Conservation (phyloP, 2,329 filamentous ascomycete species). For the Xenoacremonium recifei region DNA sequence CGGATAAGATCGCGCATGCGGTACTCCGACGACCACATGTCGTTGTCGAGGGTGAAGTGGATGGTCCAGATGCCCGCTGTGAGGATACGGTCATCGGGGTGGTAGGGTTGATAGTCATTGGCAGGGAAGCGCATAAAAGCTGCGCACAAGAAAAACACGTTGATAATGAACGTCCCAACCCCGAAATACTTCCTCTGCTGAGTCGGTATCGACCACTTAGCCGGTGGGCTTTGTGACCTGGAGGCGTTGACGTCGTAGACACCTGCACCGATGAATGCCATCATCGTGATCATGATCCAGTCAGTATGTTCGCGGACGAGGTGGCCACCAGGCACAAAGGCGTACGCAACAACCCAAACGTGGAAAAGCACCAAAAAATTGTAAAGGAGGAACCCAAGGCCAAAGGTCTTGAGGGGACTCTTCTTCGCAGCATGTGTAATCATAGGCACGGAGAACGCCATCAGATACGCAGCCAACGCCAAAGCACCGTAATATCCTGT, state of each 20-base stretch:
- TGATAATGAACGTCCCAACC: conserved; percentile 66
- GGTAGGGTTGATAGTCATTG: conserved; percentile 89
- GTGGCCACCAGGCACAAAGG: conserved; percentile 92
- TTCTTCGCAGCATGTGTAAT: conserved; percentile 75
- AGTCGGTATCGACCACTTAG: conserved; percentile 28
- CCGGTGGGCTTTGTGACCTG: conserved; percentile 40
- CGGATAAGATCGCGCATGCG: conserved; percentile 89
- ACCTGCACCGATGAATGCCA: conserved; percentile 81
- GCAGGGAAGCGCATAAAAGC: conserved; percentile 90
- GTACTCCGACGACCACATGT: conserved; percentile 97
- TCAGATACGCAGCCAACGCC: conserved; percentile 72
- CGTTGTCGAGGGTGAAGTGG: conserved; percentile 95
- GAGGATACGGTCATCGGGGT: conserved; percentile 80
- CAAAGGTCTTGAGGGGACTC: conserved; percentile 77
- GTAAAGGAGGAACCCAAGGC: conserved; percentile 85
- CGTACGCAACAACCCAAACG: conserved; percentile 97
- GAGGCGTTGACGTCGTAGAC: conserved; percentile 68
- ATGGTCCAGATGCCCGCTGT: conserved; percentile 99
- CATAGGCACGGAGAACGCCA: conserved; percentile 74
- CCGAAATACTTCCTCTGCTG: conserved; percentile 53
- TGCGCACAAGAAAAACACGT: conserved; percentile 75
- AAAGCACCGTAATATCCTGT: conserved; percentile 84
- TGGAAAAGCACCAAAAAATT: conserved; percentile 96
- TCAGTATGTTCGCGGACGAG: conserved; percentile 92
- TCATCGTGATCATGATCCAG: conserved; percentile 87